Evolutionary conservation across 2,329 filamentous ascomycete genomes (phyloP).

Genomic region (Stemphylium lycopersici): DNA sequence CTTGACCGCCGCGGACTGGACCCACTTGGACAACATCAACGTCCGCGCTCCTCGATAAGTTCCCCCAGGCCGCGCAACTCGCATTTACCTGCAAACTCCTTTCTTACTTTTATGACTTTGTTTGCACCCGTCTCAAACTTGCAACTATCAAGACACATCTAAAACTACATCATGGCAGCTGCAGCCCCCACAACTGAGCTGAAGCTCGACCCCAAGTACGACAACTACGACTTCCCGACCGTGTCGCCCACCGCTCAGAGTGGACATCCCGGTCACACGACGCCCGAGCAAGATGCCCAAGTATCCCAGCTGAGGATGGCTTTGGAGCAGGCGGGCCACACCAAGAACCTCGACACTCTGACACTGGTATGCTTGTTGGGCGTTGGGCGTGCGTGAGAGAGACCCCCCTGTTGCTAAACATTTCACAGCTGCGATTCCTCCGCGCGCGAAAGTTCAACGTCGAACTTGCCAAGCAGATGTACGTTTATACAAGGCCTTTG

Average conservation of each 20-base stretch:
- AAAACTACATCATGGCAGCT: constrained; percentile 39
- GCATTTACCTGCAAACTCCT: constrained; percentile 7
- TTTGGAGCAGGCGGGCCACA: constrained; percentile 84
- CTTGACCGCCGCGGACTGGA: constrained; percentile 25
- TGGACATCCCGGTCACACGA: constrained; percentile 89
- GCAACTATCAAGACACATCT: background rate
- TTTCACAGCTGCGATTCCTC: constrained; percentile 77
- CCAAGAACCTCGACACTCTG: constrained; percentile 85
- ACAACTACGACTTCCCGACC: constrained; percentile 92
- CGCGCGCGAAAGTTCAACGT: constrained; percentile 96
- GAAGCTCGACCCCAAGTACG: constrained; percentile 84
- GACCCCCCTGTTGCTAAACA: constrained; percentile 23
- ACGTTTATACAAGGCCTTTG: constrained; percentile 47
- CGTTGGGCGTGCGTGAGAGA: background rate
- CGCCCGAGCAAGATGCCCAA: constrained; percentile 84
- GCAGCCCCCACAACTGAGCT: constrained; percentile 38
- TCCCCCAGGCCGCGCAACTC: constrained; percentile 15
- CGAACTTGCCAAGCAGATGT: constrained; percentile 84
- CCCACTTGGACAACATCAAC: constrained; percentile 36
- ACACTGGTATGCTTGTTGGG: constrained; percentile 69
- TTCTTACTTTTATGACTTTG: constrained; percentile 7
- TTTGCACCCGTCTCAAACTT: constrained; percentile 1
- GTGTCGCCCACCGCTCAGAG: constrained; percentile 70
- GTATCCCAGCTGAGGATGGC: constrained; percentile 82
- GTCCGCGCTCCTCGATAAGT: constrained; percentile 25